These are phyloP conservation scores for Nitzschia sp. DNA, from an alignment of 108 stramenopile genomes.

Conservation along the genomic window DNA sequence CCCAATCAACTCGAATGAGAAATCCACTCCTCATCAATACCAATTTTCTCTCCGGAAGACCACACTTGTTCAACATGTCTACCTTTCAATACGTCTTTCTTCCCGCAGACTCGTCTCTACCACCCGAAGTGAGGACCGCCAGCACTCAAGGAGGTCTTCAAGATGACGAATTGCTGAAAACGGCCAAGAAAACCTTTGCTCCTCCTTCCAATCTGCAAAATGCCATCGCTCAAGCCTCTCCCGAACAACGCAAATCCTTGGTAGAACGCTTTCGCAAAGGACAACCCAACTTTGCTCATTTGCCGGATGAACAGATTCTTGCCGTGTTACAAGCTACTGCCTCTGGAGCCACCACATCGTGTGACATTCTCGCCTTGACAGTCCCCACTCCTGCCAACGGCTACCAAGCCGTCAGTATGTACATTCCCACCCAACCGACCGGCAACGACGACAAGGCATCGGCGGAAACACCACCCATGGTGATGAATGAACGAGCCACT, in stretches of 20 bases:
- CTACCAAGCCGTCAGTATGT: slow-evolving; percentile 63
- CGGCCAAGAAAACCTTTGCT: slow-evolving; percentile 50
- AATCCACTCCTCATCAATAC: too few relatives aligned
- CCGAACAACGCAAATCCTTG: slow-evolving; percentile 53
- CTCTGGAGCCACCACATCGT: slow-evolving; percentile 21
- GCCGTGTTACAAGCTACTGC: background rate
- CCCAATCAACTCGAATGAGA: too few relatives aligned
- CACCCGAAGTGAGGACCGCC: slow-evolving; percentile 23
- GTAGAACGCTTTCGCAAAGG: slow-evolving; percentile 55
- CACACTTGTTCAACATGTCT: too few relatives aligned
- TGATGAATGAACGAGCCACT: slow-evolving; percentile 61
- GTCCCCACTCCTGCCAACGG: slow-evolving; percentile 54
- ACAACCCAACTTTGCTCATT: slow-evolving; percentile 10
- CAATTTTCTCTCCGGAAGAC: too few relatives aligned
- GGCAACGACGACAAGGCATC: background rate
- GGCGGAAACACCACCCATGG: background rate
- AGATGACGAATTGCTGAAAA: slow-evolving; percentile 54
- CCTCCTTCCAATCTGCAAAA: slow-evolving; percentile 51
- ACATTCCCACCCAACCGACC: slow-evolving; percentile 7
- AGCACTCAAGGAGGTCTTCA: slow-evolving; percentile 58
- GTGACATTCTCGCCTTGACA: slow-evolving; percentile 73
- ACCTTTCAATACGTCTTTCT: slow-evolving; percentile 60
- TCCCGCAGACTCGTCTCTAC: slow-evolving; percentile 50
- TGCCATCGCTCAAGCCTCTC: slow-evolving; percentile 40
- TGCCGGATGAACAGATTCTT: background rate